These are phyloP conservation scores for Psidium guajava DNA, from an alignment of 345 rosid genomes.

Conservation along the genomic window DNA sequence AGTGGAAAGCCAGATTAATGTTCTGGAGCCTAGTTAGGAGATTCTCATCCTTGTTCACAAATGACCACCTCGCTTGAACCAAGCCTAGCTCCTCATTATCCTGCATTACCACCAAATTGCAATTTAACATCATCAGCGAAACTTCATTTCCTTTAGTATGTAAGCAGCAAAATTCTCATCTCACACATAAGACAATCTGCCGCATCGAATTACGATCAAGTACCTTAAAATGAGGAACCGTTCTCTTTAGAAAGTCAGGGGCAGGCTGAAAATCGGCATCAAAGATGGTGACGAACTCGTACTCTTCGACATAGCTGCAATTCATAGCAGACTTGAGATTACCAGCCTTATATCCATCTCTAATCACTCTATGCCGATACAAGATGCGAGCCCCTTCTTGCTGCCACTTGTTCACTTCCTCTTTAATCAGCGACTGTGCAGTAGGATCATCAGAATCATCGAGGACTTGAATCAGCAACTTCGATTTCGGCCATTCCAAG, in stretches of 20 bases:
- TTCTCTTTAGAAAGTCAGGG: conserved; percentile 9
- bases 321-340: conserved; percentile 13
- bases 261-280: conserved; percentile 11
- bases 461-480: conserved; percentile 9
- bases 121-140: neutral
- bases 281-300: conserved; percentile 6
- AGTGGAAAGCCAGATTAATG: conserved; percentile 81
- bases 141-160: neutral
- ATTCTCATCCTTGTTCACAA: conserved; percentile 90
- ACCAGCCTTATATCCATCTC: conserved; percentile 13
- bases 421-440: conserved; percentile 6
- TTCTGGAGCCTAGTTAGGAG: conserved; percentile 80
- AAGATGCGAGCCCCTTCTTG: conserved; percentile 8
- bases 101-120: conserved; percentile 19
- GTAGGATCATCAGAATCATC: conserved; percentile 12
- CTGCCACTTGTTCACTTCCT: conserved; percentile 12
- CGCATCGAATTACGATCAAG: neutral
- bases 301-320: conserved; percentile 11
- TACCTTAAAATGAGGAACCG: conserved; percentile 9
- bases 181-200: neutral
- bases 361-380: conserved; percentile 7
- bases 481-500: conserved; percentile 11
- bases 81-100: conserved; percentile 70
- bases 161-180: neutral
- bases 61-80: conserved; percentile 95